A percentile compares a stretch with the other conserved stretches of the same genome.
Evolutionary conservation across 2,329 filamentous ascomycete genomes (phyloP).

Genomic region (Gliomastix tumulicola): DNA sequence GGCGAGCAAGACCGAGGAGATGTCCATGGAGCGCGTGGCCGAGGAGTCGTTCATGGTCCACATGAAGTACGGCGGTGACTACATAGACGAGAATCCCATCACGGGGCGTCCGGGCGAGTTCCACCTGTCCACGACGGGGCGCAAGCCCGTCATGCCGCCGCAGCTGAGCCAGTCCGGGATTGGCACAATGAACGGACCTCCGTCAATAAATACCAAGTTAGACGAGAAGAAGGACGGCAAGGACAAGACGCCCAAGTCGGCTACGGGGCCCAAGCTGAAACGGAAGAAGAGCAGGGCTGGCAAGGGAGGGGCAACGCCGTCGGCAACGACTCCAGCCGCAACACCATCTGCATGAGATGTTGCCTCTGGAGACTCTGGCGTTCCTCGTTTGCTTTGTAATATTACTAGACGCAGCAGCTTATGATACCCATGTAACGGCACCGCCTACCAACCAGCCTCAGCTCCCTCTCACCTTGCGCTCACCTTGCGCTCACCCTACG

Average conservation of each 20-base stretch:
- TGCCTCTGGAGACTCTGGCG: too few relatives aligned
- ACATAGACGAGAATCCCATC: constrained; percentile 62
- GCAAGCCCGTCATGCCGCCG: constrained; percentile 31
- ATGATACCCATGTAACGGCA: too few relatives aligned
- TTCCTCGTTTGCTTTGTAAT: too few relatives aligned
- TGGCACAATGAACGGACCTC: constrained; percentile 22
- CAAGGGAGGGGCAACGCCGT: constrained; percentile 17
- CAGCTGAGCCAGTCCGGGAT: constrained; percentile 21
- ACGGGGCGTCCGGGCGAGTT: constrained; percentile 60
- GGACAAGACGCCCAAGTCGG: constrained; percentile 35
- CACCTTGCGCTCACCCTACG: too few relatives aligned
- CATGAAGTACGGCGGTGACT: constrained; percentile 54
- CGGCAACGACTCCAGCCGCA: constrained; percentile 10
- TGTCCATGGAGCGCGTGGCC: constrained; percentile 37
- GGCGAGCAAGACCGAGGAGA: constrained; percentile 25
- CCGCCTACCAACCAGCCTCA: too few relatives aligned
- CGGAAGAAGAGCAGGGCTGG: constrained; percentile 39
- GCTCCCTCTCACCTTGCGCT: too few relatives aligned
- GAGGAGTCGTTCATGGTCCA: constrained; percentile 53
- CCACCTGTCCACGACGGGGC: constrained; percentile 54
- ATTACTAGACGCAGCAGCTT: too few relatives aligned
- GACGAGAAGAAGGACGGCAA: constrained; percentile 39
- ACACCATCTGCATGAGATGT: constrained; percentile 1
- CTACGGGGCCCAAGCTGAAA: constrained; percentile 33
- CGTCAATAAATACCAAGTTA: constrained; percentile 31